Percentiles rank a stretch among this genome's conserved stretches.
Conservation (phyloP, 202 grass and related monocot genomes). For the Carex arenaria region DNA sequence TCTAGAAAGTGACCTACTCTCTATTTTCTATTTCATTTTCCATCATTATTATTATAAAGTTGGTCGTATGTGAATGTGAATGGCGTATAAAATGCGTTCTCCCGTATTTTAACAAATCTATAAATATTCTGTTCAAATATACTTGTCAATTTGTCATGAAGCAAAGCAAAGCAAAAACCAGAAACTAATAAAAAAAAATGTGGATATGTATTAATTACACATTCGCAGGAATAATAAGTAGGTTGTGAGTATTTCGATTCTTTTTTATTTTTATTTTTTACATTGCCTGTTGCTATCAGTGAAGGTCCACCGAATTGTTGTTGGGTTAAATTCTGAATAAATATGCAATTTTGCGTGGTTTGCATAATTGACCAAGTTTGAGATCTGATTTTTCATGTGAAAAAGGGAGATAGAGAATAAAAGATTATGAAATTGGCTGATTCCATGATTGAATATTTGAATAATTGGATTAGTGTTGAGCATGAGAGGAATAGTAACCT, state of each 20-base stretch:
- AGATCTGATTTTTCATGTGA: background rate
- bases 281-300: background rate
- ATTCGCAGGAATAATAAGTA: background rate
- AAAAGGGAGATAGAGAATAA: background rate
- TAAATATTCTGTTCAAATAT: background rate
- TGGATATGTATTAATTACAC: background rate
- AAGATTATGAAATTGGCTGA: background rate
- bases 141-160: background rate
- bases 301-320: background rate
- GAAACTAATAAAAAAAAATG: background rate
- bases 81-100: background rate
- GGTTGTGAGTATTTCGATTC: background rate
- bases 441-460: background rate
- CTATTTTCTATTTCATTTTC: background rate
- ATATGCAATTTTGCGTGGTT: background rate
- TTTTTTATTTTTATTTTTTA: no score
- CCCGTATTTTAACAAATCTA: background rate
- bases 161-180: background rate
- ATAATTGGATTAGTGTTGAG: background rate
- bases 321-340: background rate
- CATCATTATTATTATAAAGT: background rate
- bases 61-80: background rate
- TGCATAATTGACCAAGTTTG: background rate
- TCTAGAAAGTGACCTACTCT: constrained; percentile 6
- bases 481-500: background rate